Conservation (phyloP, 345 rosid genomes). For the Salix viminalis region DNA sequence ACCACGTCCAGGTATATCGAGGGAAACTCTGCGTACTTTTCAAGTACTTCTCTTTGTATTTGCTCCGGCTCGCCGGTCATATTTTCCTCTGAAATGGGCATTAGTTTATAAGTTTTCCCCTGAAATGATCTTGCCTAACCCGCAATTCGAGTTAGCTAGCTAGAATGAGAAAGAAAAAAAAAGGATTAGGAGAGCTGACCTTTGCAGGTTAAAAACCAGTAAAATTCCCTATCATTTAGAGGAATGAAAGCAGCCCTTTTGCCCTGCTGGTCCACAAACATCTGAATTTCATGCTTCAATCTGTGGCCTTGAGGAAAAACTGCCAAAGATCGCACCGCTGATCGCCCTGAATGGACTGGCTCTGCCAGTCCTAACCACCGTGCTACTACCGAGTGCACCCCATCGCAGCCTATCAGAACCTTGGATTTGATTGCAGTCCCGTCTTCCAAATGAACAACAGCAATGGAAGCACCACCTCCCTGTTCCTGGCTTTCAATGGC, state of each 20-base stretch:
- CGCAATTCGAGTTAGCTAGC: no score
- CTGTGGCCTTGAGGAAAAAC: slow-evolving; percentile 31
- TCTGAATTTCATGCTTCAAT: slow-evolving; percentile 5
- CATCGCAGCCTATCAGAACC: slow-evolving; percentile 48
- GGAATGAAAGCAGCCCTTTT: slow-evolving; percentile 28
- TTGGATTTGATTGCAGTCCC: slow-evolving; percentile 32
- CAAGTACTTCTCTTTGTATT: slow-evolving; percentile 23
- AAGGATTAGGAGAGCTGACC: slow-evolving; percentile 5
- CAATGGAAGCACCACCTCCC: slow-evolving; percentile 7
- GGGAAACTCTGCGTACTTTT: slow-evolving; percentile 26
- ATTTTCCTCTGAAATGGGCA: slow-evolving; percentile 12
- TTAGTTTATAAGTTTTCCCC: neutral
- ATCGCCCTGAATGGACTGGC: slow-evolving; percentile 25
- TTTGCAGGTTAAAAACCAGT: slow-evolving; percentile 28
- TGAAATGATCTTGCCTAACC: neutral
- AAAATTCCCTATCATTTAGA: slow-evolving; percentile 28
- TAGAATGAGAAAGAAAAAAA: neutral
- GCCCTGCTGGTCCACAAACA: slow-evolving; percentile 17
- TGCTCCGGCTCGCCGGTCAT: slow-evolving; percentile 18
- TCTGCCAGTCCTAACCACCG: slow-evolving; percentile 28
- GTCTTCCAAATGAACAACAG: slow-evolving; percentile 24
- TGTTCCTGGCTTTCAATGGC: slow-evolving; percentile 15
- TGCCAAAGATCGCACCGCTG: slow-evolving; percentile 30
- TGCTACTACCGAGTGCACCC: slow-evolving; percentile 39
- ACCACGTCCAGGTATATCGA: slow-evolving; percentile 21